These are phyloP conservation scores for Collybia mongolica DNA, from an alignment of 768 basidiomycete species.

Conservation along the genomic window DNA sequence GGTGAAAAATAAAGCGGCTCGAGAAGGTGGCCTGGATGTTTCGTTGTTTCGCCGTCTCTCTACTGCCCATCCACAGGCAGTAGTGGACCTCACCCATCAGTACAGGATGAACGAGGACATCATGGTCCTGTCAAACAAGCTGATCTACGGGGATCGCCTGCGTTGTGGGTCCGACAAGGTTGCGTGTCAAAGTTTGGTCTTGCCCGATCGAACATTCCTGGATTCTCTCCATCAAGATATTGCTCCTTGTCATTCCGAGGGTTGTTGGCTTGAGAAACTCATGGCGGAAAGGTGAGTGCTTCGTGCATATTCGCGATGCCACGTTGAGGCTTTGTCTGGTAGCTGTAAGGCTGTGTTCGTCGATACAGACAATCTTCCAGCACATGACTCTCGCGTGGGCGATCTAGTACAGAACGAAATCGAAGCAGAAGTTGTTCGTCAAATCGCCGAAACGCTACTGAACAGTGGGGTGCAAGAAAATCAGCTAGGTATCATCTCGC, in stretches of 20 bases:
- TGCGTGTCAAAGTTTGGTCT: conserved; percentile 52
- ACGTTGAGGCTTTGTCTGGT: too few species aligned
- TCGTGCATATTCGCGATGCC: neutral
- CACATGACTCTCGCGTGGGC: conserved; percentile 76
- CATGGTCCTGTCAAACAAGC: conserved; percentile 85
- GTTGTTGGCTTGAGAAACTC: conserved; percentile 74
- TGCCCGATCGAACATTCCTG: conserved; percentile 50
- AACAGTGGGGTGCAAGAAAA: conserved; percentile 60
- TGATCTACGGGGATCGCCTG: conserved; percentile 80
- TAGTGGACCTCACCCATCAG: conserved; percentile 83
- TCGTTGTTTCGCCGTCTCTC: conserved; percentile 89
- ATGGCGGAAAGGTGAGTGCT: conserved; percentile 58
- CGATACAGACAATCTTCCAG: conserved; percentile 86
- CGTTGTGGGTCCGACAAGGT: conserved; percentile 76
- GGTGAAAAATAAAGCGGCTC: conserved; percentile 81
- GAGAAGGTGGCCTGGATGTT: conserved; percentile 83
- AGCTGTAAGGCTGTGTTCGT: conserved; percentile 92
- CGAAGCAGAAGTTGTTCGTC: conserved; percentile 69
- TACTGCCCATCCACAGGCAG: conserved; percentile 81
- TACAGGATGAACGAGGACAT: conserved; percentile 98
- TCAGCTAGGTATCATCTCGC: conserved; percentile 85
- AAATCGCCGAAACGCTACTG: conserved; percentile 68
- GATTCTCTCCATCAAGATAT: conserved; percentile 37
- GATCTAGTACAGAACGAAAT: conserved; percentile 87
- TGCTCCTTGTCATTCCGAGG: conserved; percentile 27